Evolutionary conservation across 805 yeast species (phyloP).

Genomic region (Starmerella scarabaei): DNA sequence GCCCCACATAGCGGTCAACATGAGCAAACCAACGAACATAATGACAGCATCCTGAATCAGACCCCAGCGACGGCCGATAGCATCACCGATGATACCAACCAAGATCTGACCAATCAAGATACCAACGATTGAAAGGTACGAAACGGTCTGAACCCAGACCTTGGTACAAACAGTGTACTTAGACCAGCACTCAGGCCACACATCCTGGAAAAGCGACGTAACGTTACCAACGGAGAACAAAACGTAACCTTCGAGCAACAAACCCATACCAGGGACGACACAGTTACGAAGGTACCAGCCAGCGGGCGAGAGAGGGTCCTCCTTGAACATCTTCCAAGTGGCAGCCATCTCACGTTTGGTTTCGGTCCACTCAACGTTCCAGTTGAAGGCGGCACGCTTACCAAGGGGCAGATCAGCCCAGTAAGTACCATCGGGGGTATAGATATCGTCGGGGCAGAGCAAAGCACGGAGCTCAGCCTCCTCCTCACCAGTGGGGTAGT

Average conservation of each 20-base stretch:
- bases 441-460: conserved; percentile 27
- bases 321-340: conserved; percentile 22
- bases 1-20: conserved; percentile 52
- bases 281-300: conserved; percentile 28
- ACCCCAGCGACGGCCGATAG: conserved; percentile 49
- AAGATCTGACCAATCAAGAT: conserved; percentile 49
- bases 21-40: conserved; percentile 42
- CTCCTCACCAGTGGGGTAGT: conserved; percentile 23
- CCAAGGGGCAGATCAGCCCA: conserved; percentile 30
- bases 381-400: conserved; percentile 23
- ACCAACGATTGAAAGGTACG: conserved; percentile 31
- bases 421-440: conserved; percentile 27
- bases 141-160: conserved; percentile 28
- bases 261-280: conserved; percentile 31
- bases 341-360: conserved; percentile 21
- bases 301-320: conserved; percentile 28
- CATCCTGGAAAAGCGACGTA: conserved; percentile 24
- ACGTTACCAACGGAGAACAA: conserved; percentile 30
- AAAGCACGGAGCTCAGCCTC: conserved; percentile 26
- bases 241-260: conserved; percentile 30
- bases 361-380: conserved; percentile 23
- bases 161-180: conserved; percentile 23
- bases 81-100: conserved; percentile 46
- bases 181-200: conserved; percentile 31
- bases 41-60: conserved; percentile 45